phyloP scores from a whole-genome alignment of 2,329 filamentous ascomycete species.

The Thermoascus crustaceus region DNA sequence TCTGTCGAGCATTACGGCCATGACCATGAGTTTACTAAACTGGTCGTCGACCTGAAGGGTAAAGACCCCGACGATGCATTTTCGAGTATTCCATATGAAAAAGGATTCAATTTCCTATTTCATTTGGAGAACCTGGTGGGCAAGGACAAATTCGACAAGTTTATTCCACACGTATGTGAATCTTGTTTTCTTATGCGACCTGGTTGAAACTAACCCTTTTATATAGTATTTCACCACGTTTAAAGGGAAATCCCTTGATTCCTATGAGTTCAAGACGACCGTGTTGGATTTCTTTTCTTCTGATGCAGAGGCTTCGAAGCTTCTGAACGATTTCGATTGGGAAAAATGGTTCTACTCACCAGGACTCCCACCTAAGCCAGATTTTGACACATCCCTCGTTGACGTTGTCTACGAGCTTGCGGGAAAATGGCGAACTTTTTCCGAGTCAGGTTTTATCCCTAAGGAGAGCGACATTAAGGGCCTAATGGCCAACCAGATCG shows the following conservation, averaged over 20 bases:
- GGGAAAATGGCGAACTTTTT: constrained; percentile 63
- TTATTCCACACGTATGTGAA: constrained; percentile 65
- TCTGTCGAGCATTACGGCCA: constrained; percentile 68
- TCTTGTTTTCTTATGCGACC: background rate
- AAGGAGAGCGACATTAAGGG: constrained; percentile 58
- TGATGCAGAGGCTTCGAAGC: constrained; percentile 54
- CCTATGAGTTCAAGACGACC: constrained; percentile 86
- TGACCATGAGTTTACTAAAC: constrained; percentile 87
- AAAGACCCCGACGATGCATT: constrained; percentile 95
- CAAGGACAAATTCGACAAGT: constrained; percentile 81
- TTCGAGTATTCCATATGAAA: constrained; percentile 87
- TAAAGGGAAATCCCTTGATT: constrained; percentile 80
- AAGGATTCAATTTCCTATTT: constrained; percentile 91
- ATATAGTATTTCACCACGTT: constrained; percentile 76
- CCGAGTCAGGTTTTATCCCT: constrained; percentile 49
- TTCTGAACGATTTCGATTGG: constrained; percentile 72
- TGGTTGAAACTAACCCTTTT: constrained; percentile 7
- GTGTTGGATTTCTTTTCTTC: constrained; percentile 74
- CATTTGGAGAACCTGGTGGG: constrained; percentile 80
- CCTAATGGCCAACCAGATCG: constrained; percentile 78
- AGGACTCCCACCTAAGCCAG: constrained; percentile 80
- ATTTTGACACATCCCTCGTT: constrained; percentile 81
- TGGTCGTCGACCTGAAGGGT: constrained; percentile 78
- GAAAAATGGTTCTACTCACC: constrained; percentile 81
- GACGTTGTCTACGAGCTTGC: constrained; percentile 78